phyloP scores from a whole-genome alignment of 129 eudicot species.

The Lonicera japonica region DNA sequence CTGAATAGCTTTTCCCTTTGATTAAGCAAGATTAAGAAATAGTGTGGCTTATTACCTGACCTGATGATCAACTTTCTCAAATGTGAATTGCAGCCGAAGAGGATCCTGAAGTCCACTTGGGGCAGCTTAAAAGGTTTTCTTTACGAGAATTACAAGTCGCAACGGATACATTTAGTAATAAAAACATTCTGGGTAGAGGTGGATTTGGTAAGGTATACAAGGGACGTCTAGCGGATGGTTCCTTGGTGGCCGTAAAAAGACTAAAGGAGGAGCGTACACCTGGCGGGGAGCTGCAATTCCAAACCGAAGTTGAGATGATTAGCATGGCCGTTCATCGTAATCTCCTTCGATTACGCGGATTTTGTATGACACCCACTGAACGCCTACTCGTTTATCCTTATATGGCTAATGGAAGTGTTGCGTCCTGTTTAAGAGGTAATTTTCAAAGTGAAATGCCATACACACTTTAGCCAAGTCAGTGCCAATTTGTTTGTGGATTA shows the following conservation, averaged over 20 bases:
- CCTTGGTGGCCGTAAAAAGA: constrained; percentile 82
- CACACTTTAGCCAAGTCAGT: too few relatives aligned
- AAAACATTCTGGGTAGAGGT: constrained; percentile 82
- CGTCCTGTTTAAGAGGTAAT: constrained; percentile 84
- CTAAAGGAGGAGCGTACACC: constrained; percentile 88
- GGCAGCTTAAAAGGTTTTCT: constrained; percentile 83
- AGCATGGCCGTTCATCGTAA: constrained; percentile 95
- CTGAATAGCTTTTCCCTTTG: too few relatives aligned
- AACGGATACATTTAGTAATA: constrained; percentile 81
- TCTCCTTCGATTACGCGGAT: constrained; percentile 76
- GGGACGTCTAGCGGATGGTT: constrained; percentile 77
- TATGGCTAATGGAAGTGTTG: constrained; percentile 95
- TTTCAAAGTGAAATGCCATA: too few relatives aligned
- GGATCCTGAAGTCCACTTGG: constrained; percentile 87
- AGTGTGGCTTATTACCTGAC: neutral
- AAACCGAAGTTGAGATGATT: constrained; percentile 93
- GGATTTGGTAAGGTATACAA: constrained; percentile 94
- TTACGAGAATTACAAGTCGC: constrained; percentile 84
- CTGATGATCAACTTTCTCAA: neutral
- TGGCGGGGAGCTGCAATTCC: constrained; percentile 90
- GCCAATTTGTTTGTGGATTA: too few relatives aligned
- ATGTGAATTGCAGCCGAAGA: constrained; percentile 66
- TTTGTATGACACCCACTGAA: constrained; percentile 94
- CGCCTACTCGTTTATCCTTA: constrained; percentile 84
- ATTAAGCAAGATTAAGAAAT: neutral